A percentile compares a stretch with the other conserved stretches of the same genome.
Evolutionary conservation across 2,329 filamentous ascomycete species (phyloP).

Genomic region (Dactylellina sp.): DNA sequence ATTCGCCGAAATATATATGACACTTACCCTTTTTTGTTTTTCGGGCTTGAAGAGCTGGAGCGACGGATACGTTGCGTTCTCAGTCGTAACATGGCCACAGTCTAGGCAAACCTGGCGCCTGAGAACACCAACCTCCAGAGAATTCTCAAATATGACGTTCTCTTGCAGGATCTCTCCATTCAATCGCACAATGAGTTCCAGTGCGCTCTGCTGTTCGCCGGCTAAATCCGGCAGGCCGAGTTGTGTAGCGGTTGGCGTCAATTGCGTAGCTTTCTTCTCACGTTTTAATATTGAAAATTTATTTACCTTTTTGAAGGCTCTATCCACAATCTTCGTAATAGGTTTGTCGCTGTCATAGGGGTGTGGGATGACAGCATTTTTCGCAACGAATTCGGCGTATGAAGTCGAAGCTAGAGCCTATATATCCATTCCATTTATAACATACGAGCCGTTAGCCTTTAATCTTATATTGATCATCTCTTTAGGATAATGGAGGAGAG

Average conservation of each 20-base stretch:
- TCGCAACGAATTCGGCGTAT: slow-evolving; percentile 15
- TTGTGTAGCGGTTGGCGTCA: slow-evolving; percentile 1
- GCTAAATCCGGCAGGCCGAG: slow-evolving; percentile 17
- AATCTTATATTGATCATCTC: too few species aligned
- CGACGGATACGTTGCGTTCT: background rate
- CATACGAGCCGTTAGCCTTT: too few species aligned
- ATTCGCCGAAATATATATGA: too few species aligned
- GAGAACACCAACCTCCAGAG: background rate
- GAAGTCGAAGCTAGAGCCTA: slow-evolving; percentile 34
- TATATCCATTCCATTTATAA: background rate
- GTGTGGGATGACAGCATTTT: background rate
- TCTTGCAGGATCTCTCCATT: background rate
- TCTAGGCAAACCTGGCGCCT: slow-evolving; percentile 16
- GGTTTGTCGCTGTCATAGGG: background rate
- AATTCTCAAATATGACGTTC: background rate
- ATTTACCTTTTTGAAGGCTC: slow-evolving; percentile 20
- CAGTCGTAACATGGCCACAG: slow-evolving; percentile 17
- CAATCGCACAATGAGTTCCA: slow-evolving; percentile 28
- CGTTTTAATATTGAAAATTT: slow-evolving; percentile 1
- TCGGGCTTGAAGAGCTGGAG: background rate
- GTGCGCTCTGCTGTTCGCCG: slow-evolving; percentile 9
- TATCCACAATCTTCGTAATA: background rate
- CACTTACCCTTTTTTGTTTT: too few species aligned
- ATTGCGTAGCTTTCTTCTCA: background rate
- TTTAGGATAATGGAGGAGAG: too few species aligned